A percentile compares a stretch with the other conserved stretches of the same genome.
Conservation (phyloP, 441 rosid species). For the Croton setiger region DNA sequence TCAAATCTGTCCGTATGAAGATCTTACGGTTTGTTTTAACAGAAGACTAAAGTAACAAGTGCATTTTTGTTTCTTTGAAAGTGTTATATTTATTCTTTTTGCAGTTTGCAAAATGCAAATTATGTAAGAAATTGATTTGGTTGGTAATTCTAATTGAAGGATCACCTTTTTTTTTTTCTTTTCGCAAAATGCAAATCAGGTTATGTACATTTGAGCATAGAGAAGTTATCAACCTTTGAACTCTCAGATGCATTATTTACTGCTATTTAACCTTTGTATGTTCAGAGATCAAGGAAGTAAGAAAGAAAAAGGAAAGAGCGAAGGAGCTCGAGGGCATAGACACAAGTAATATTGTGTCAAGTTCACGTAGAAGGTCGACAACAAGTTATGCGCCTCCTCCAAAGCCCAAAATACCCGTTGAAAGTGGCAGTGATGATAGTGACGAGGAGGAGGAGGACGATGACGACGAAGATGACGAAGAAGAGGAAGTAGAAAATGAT, state of each 20-base stretch:
- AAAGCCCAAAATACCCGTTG: slow-evolving; percentile 59
- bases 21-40: neutral
- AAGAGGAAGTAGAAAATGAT: slow-evolving; percentile 25
- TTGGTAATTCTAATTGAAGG: no score
- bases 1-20: neutral
- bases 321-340: slow-evolving; percentile 93
- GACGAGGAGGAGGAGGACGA: slow-evolving; percentile 32
- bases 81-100: neutral
- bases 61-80: neutral
- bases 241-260: neutral
- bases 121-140: neutral
- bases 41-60: neutral
- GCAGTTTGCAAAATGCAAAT: neutral
- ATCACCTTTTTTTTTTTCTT: no score
- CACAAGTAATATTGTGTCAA: slow-evolving; percentile 74
- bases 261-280: slow-evolving; percentile 10
- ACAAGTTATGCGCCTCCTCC: slow-evolving; percentile 59
- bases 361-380: slow-evolving; percentile 78
- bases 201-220: neutral
- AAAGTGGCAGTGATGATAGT: slow-evolving; percentile 32
- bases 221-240: neutral
- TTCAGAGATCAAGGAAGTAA: slow-evolving; percentile 84
- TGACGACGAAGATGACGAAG: slow-evolving; percentile 34
- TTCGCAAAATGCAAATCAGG: no score
- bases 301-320: slow-evolving; percentile 64